Base-by-base conservation (phyloP, 257 asterid species). In the Solanum tarapatanum region DNA sequence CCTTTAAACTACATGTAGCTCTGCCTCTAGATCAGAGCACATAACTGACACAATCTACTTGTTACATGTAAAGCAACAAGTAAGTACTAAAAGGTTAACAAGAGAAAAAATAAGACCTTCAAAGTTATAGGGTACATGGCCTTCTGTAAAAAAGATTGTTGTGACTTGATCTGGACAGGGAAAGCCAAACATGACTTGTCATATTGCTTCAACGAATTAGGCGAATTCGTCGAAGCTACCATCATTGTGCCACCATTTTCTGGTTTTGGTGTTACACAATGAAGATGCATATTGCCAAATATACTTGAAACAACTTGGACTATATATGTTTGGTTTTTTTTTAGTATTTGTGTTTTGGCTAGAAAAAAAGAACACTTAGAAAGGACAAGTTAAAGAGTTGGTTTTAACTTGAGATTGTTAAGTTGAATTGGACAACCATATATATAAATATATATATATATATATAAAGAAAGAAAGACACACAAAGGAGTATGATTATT, bases 221-320 rank as follows among this genome's bases (percentile, higher is more conserved):
- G 62, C 62, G 23, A 51, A 51, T 51, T 51, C 73, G 24, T 93
- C 82, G 66, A 89, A 37, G 84, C 88, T 41, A 87, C 90, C 89
- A 94, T 91, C 74, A 89, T 84, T 33, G 89, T 87, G 90, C 90
- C 93, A 86, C 75, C 87, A 68, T 88, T 90, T 64, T 87, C 98
- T 28, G 93, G 94, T 85, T 92, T 93, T 32, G 95, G 96, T 58
- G 93, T 91, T 43, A 94, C 93, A 26, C 94, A 90, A 90, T 88
- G 86, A 51, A 92, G 94, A 76, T 39, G 43, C 96, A 94, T 97
- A 95, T 96, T 93, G 92, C 92, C 73, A 87, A 88, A 41, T 69
- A 60, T 69, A 37, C 79, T 37, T 26, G 66, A 72, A 70, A 72
- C 26, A 72, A 72, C 79, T 32, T 72, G 79, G 36, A 19, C 60